Base-by-base conservation (phyloP, 768 basidiomycete genomes). In the Termitomyces sp. region DNA sequence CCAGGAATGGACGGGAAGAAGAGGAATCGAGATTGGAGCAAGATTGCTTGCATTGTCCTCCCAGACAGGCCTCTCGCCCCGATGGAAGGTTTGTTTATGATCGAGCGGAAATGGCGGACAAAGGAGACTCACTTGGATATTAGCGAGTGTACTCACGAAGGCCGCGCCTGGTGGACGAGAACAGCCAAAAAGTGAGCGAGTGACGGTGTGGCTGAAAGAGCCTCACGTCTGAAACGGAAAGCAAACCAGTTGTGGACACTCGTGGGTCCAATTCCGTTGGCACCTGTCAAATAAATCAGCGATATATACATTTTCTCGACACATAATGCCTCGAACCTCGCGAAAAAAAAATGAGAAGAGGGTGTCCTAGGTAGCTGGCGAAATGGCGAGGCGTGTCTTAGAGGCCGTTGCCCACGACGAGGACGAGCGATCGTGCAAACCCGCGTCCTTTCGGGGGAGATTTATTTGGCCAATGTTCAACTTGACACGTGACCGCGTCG, bases 91-190 rank as follows among this genome's bases (percentile, higher is more conserved):
- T 61, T 25, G 53, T 47, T 59, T 52, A 53, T 49, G 46, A 25
- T 39, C 23, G 17, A 25, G 35, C 23, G 41, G 40, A 50, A 51
- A 50, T 35, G 30, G 41, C 50, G 55, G 47, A 61, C 52, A 63
- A 63, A 62, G 57, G 55, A 55, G 28, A 68, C 76, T 58, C 60
- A 84, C 84, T 80, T 74, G 72, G 62, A 61, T 69, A 64, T 72
- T 73, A 85, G 84, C 60, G 85, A 87, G 66, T 70, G 82, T 80
- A 16, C 70, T 67, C 64, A 76, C 82, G 83, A 83, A 83, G 82
- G 84, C 84, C 84, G 83, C 77, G 76, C 84, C 83, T 83, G 71
- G 66, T 64, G 52, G 64, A 56, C 61, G 44, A 55, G 58, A 63
- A 64, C 59, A 58, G 42, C 58, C 64, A 62, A 59, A 46, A 46